These are phyloP conservation scores for Babesia bovis DNA, from an alignment of 169 alveolate genomes.

Conservation along the genomic window DNA sequence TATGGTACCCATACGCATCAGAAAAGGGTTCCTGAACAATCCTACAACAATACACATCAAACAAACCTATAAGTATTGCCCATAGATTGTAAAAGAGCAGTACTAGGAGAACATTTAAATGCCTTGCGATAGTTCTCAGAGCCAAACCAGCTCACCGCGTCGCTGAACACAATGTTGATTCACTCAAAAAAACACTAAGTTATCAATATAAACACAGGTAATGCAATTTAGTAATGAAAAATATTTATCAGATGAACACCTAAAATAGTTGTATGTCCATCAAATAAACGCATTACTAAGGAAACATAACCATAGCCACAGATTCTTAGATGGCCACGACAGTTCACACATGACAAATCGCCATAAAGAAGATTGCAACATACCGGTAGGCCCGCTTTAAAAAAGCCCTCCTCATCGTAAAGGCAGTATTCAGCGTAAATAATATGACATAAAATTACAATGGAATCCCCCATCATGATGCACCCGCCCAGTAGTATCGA, in stretches of 20 bases:
- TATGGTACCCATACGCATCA: slow-evolving; percentile 54
- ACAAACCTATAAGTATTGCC: slow-evolving; percentile 53
- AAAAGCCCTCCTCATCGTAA: slow-evolving; percentile 6
- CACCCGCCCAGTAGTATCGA: background rate
- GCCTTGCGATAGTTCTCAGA: slow-evolving; percentile 71
- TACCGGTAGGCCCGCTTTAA: slow-evolving; percentile 40
- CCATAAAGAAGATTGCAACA: background rate
- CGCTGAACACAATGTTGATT: slow-evolving; percentile 39
- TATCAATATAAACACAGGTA: background rate
- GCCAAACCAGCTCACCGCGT: slow-evolving; percentile 68
- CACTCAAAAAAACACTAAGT: background rate
- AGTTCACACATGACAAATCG: background rate
- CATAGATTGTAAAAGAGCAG: slow-evolving; percentile 45
- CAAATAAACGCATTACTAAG: too few species aligned
- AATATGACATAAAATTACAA: background rate
- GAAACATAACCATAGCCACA: too few species aligned
- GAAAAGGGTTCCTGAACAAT: slow-evolving; percentile 50
- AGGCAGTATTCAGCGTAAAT: background rate
- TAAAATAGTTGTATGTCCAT: too few species aligned
- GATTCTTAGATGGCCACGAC: background rate
- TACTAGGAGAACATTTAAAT: slow-evolving; percentile 49
- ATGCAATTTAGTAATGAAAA: too few species aligned
- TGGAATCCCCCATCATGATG: slow-evolving; percentile 19
- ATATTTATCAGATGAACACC: too few species aligned
- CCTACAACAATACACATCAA: too few species aligned